These are phyloP conservation scores for Paecilomyces sp. DNA, from an alignment of 2,329 filamentous ascomycete genomes.

Conservation along the genomic window DNA sequence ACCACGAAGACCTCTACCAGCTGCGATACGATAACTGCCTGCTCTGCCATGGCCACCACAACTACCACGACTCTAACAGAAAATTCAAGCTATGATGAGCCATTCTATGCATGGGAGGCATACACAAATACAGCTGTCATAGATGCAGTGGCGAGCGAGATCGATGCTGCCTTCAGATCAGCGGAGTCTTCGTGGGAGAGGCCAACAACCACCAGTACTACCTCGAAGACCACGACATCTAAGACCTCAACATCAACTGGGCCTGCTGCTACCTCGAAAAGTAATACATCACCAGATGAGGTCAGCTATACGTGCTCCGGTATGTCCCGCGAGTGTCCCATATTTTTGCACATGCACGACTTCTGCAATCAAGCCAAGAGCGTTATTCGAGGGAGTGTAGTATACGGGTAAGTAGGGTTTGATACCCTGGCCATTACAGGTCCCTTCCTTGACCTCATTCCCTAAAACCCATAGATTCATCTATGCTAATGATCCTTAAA, in stretches of 20 bases:
- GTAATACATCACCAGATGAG: background rate
- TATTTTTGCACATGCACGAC: background rate
- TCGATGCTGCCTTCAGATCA: background rate
- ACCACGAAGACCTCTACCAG: background rate
- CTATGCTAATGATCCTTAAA: background rate
- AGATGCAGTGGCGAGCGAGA: background rate
- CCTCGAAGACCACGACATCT: background rate
- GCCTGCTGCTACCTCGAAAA: background rate
- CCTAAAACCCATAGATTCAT: background rate
- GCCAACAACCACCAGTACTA: background rate
- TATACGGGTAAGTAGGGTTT: background rate
- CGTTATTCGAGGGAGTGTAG: background rate
- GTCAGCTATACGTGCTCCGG: background rate
- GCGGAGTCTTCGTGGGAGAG: background rate
- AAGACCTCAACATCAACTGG: background rate
- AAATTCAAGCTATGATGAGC: background rate
- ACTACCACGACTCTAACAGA: background rate
- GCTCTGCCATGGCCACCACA: background rate
- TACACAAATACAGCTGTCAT: background rate
- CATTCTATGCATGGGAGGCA: background rate
- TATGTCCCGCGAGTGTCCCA: background rate
- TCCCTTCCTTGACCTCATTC: background rate
- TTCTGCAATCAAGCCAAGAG: background rate
- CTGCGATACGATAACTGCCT: background rate
- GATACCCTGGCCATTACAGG: background rate